phyloP scores from a whole-genome alignment of 352 stramenopile genomes.

The Globisporangium paroecandrum region DNA sequence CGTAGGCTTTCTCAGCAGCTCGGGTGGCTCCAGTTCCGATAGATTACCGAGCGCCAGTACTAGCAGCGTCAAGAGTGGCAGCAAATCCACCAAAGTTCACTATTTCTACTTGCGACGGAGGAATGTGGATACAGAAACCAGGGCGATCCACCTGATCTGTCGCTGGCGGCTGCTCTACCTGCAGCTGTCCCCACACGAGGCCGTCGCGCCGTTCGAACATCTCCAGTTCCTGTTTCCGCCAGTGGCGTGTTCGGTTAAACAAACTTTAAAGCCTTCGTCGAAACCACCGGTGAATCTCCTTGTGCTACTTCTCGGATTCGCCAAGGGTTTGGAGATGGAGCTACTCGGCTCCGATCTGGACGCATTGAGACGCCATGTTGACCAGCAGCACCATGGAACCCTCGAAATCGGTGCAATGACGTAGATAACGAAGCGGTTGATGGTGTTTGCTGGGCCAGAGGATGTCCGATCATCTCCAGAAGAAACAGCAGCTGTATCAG shows the following conservation, averaged over 20 bases:
- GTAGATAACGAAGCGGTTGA: conserved; percentile 25
- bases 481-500: not conserved
- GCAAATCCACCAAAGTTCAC: conserved; percentile 17
- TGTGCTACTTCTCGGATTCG: conserved; percentile 18
- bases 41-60: not conserved
- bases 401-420: not conserved
- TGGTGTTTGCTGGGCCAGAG: conserved; percentile 16
- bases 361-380: not conserved
- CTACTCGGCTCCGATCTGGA: conserved; percentile 13
- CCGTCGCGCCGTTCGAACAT: conserved; percentile 54
- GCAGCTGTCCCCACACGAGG: conserved; percentile 36
- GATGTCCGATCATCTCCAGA: not conserved
- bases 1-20: conserved; percentile 18
- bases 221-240: conserved; percentile 37
- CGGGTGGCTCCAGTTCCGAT: not conserved
- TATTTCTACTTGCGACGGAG: conserved; percentile 53
- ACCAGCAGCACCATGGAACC: not conserved
- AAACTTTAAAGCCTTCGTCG: conserved; percentile 4
- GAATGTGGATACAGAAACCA: conserved; percentile 34
- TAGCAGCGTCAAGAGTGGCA: not conserved
- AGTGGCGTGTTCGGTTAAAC: not conserved
- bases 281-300: not conserved
- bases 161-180: conserved; percentile 61
- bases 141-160: conserved; percentile 51
- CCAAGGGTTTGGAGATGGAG: conserved; percentile 20